Conservation (phyloP, 768 basidiomycete genomes). For the Mycena indigotica region DNA sequence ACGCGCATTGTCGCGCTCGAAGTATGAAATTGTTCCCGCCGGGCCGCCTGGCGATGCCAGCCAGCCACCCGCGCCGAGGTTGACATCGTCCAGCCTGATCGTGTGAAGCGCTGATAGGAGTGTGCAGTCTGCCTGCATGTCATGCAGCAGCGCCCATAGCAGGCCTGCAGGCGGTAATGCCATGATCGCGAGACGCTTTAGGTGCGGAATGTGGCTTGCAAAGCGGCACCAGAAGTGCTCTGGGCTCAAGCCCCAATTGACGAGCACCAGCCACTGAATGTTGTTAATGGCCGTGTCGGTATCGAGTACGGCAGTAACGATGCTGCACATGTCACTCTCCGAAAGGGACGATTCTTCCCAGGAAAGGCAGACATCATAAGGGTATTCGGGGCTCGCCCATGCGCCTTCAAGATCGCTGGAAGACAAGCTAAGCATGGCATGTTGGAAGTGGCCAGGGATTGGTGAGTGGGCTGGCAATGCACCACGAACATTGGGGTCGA, state of each 20-base stretch:
- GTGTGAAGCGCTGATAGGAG: conserved; percentile 1
- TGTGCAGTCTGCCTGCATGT: not conserved
- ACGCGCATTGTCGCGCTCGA: conserved; percentile 11
- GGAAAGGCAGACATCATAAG: not conserved
- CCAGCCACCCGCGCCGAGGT: conserved; percentile 6
- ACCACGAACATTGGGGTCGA: not conserved
- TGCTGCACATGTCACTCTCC: conserved; percentile 1
- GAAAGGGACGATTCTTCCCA: not conserved
- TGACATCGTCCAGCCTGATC: not conserved
- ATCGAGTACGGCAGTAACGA: conserved; percentile 5
- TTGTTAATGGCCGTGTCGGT: not conserved
- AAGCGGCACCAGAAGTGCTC: not conserved
- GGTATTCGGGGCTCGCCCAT: not conserved
- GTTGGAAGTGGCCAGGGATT: not conserved
- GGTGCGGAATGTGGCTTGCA: not conserved
- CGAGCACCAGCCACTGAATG: not conserved
- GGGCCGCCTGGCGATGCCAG: not conserved
- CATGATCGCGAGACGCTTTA: not conserved
- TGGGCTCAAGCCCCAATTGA: not conserved
- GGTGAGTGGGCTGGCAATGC: not conserved
- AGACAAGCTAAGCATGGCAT: conserved; percentile 5
- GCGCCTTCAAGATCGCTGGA: not conserved
- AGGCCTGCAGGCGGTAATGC: conserved; percentile 1
- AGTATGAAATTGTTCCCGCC: conserved; percentile 2
- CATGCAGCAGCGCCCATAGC: conserved; percentile 6